Base-by-base conservation (phyloP, 495 filamentous ascomycete species). In the Tuber brumale region DNA sequence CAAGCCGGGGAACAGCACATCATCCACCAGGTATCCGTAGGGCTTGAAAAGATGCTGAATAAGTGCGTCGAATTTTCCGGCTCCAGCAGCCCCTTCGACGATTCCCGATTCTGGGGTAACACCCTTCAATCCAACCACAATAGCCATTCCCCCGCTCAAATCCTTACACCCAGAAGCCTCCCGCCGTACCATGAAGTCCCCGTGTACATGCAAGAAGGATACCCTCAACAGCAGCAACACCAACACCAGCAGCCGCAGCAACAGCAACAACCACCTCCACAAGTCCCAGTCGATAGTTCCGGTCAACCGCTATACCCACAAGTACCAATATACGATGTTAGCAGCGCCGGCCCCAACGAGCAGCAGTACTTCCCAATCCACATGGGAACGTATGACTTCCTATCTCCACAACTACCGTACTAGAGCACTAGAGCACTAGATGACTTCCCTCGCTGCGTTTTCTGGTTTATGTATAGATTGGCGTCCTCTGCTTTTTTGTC, bases 1-100 rank as follows among this genome's bases (percentile, higher is more conserved):
- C 85, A 84, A 44, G 86, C 86, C 9, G 87, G 87, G 27, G 87
- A 88, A 74, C 83, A 86, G 72, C 87, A 89, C 76, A 83, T 89
- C 69, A 88, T 88, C 12, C 84, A 86, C 57, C 87, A 88, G 73
- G 87, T 89, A 76, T 87, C 87, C 39, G 86, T 84, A 23, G 87
- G 87, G 0, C 79, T 88, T 48, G 85, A 87, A 76, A 89, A 89
- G 77, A 88, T 82, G 81, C 35, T 73, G 18, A 73, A 74, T 19
- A 82, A 82, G 39, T 82, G 77, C 39, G 74, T 81, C 39, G 79
- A 81, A n/a, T 74, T 81, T 23, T 71, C 79, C 31, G 81, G 75
- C 35, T 81, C 80, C 12, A 82, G 76, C 48, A 82, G 80, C 37
- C 80, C 80, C 19, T 76, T 82, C 21, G 79, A 82, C 31, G 80